Evolutionary conservation across 2,329 filamentous ascomycete genomes (phyloP).

Genomic region (Diaporthe batatas): DNA sequence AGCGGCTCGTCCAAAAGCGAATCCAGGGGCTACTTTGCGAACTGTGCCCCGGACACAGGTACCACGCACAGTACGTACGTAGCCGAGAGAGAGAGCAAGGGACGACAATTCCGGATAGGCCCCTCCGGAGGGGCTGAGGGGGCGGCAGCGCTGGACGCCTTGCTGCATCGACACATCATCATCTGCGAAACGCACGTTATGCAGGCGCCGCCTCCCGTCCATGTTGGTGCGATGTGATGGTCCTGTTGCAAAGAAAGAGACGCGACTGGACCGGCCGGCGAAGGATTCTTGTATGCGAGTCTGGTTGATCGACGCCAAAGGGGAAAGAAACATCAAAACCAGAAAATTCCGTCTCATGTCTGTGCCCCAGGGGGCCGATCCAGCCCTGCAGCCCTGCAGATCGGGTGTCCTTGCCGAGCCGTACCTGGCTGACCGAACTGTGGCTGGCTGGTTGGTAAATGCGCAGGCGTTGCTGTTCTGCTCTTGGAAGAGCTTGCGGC

Average conservation of each 20-base stretch:
- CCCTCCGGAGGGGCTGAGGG: not conserved
- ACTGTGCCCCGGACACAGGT: not conserved
- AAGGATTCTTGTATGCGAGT: not conserved
- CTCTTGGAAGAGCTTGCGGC: slow-evolving; percentile 33
- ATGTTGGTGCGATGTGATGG: not conserved
- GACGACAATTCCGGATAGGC: not conserved
- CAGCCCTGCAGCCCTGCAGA: slow-evolving; percentile 29
- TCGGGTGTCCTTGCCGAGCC: not conserved
- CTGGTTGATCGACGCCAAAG: not conserved
- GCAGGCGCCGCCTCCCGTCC: not conserved
- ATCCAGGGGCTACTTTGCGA: not conserved
- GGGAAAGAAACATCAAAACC: not conserved
- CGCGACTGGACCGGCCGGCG: slow-evolving; percentile 10
- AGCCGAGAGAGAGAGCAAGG: not conserved
- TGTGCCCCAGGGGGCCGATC: not conserved
- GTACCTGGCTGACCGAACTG: not conserved
- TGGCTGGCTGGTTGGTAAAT: slow-evolving; percentile 2
- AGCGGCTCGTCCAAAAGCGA: not conserved
- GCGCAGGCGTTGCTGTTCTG: not conserved
- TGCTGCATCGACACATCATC: slow-evolving; percentile 15
- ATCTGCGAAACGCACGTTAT: not conserved
- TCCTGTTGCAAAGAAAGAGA: not conserved
- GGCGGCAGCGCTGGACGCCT: not conserved
- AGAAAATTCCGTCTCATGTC: slow-evolving; percentile 13
- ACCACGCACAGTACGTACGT: not conserved